Conservation (phyloP, 768 basidiomycete species). For the Mycena amicta region DNA sequence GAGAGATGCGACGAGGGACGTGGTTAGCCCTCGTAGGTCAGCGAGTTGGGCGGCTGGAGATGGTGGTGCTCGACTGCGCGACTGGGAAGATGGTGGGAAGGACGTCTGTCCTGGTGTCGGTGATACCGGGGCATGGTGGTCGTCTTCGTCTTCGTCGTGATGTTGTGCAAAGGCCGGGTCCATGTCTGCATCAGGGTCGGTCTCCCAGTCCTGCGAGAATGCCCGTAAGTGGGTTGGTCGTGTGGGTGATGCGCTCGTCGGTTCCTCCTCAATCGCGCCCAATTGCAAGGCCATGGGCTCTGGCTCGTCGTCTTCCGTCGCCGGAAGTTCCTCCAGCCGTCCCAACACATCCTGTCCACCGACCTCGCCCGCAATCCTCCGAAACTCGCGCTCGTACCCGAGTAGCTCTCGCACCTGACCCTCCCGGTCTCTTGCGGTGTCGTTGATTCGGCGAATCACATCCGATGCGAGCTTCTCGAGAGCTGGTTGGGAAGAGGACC, state of each 20-base stretch:
- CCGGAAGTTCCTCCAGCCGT: conserved; percentile 62
- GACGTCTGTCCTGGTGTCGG: conserved; percentile 58
- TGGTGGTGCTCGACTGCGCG: conserved; percentile 22
- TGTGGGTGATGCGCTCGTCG: conserved; percentile 2
- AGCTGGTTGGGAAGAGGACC: conserved; percentile 39
- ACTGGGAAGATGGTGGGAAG: conserved; percentile 56
- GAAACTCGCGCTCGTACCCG: conserved; percentile 79
- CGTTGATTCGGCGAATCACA: conserved; percentile 77
- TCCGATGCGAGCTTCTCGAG: conserved; percentile 76
- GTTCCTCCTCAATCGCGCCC: conserved; percentile 23
- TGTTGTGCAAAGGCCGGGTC: conserved; percentile 14
- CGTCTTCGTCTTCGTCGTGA: conserved; percentile 29
- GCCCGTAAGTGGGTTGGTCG: conserved; percentile 28
- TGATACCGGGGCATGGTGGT: conserved; percentile 46
- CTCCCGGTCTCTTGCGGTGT: conserved; percentile 75
- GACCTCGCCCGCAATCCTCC: conserved; percentile 74
- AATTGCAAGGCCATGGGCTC: conserved; percentile 20
- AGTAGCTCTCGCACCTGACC: conserved; percentile 77
- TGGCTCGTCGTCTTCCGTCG: conserved; percentile 33
- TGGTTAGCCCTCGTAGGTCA: conserved; percentile 72
- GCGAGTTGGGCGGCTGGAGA: conserved; percentile 44
- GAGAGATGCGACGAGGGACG: conserved; percentile 74
- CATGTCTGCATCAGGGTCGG: conserved; percentile 41
- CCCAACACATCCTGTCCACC: conserved; percentile 76
- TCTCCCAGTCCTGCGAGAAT: conserved; percentile 59